These are phyloP conservation scores for Pseudozyma sp. DNA, from an alignment of 1,284 basidiomycete species.

Conservation along the genomic window DNA sequence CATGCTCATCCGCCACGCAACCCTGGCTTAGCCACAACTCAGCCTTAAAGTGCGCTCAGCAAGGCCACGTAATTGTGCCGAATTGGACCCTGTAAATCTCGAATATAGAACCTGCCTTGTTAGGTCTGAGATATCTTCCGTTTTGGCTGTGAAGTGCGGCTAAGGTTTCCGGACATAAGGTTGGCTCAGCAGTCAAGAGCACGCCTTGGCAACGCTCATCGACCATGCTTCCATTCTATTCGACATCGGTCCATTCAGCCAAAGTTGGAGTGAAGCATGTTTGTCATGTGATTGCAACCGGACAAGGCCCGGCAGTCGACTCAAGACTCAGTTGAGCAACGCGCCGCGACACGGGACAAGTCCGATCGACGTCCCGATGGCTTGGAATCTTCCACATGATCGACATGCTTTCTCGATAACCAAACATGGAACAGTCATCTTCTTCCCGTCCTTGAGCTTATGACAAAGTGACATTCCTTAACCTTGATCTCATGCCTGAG, in stretches of 20 bases:
- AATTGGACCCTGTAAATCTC: slow-evolving; percentile 7
- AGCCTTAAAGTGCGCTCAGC: neutral
- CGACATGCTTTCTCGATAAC: neutral
- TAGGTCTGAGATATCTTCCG: neutral
- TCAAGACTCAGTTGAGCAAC: no score
- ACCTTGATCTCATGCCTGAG: no score
- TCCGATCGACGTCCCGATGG: no score
- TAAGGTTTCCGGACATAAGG: slow-evolving; percentile 1
- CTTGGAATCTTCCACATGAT: neutral
- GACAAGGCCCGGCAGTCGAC: no score
- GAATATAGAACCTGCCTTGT: neutral
- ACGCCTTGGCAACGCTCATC: neutral
- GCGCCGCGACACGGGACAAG: no score
- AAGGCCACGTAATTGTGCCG: slow-evolving; percentile 8
- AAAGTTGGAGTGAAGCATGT: neutral
- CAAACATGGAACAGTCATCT: no score
- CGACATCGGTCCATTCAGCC: neutral
- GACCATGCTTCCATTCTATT: neutral
- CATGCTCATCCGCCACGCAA: slow-evolving; percentile 1
- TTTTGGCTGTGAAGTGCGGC: no score
- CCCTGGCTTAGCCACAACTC: neutral
- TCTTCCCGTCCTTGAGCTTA: no score
- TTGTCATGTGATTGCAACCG: neutral
- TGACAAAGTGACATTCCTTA: no score
- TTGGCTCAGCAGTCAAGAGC: neutral